A percentile compares a stretch with the other conserved stretches of the same genome.
These are phyloP conservation scores for Annulohypoxylon nitens DNA, from an alignment of 495 filamentous ascomycete genomes.

Conservation along the genomic window DNA sequence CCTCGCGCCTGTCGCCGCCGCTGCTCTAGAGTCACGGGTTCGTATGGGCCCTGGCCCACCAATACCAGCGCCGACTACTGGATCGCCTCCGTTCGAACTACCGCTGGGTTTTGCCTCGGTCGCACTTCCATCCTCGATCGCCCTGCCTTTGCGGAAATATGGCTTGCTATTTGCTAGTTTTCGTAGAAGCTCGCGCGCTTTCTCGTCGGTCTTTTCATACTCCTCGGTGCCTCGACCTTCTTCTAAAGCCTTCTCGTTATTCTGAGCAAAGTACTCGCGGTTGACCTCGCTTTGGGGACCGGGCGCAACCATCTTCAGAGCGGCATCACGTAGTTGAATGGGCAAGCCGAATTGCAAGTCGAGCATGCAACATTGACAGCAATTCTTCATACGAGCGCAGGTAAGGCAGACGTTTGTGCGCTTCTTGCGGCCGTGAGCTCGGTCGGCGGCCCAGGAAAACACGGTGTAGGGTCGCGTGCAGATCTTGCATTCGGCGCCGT, in stretches of 20 bases:
- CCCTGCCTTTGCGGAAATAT: slow-evolving; percentile 86
- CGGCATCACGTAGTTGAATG: slow-evolving; percentile 94
- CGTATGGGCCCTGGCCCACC: slow-evolving; percentile 76
- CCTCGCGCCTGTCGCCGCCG: slow-evolving; percentile 51
- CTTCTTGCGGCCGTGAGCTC: slow-evolving; percentile 86
- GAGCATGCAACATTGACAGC: slow-evolving; percentile 99
- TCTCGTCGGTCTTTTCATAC: slow-evolving; percentile 97
- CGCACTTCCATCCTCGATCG: slow-evolving; percentile 68
- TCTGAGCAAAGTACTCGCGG: slow-evolving; percentile 96
- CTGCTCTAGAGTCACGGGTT: slow-evolving; percentile 70
- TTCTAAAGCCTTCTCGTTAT: slow-evolving; percentile 94
- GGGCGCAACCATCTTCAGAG: slow-evolving; percentile 94
- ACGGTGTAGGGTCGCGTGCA: slow-evolving; percentile 97
- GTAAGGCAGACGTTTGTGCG: slow-evolving; percentile 94
- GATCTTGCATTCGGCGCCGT: slow-evolving; percentile 84
- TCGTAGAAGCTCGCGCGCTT: slow-evolving; percentile 87
- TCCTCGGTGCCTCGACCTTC: slow-evolving; percentile 85
- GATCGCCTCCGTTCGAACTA: slow-evolving; percentile 58
- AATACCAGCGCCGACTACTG: slow-evolving; percentile 60
- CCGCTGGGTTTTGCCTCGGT: slow-evolving; percentile 56
- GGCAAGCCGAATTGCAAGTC: slow-evolving; percentile 95
- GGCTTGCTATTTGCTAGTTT: slow-evolving; percentile 91
- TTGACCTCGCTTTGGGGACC: slow-evolving; percentile 93
- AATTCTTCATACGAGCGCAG: slow-evolving; percentile 94
- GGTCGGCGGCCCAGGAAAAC: slow-evolving; percentile 92